phyloP scores from a whole-genome alignment of 768 basidiomycete genomes.

The Gyrodon lividus region DNA sequence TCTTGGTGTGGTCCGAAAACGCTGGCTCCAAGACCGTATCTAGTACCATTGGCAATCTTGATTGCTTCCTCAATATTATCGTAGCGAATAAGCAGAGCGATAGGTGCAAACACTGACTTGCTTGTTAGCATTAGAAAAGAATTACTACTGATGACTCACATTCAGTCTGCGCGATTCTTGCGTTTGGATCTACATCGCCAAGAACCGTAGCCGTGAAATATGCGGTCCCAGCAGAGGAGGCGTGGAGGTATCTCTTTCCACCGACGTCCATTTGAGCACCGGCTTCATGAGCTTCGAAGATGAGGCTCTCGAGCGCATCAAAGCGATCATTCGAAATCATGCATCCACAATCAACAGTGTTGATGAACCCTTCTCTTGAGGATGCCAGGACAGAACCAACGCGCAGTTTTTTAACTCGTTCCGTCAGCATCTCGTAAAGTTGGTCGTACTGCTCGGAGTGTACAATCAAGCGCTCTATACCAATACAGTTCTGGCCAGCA shows the following conservation, averaged over 20 bases:
- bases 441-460: slow-evolving; percentile 75
- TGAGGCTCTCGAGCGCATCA: slow-evolving; percentile 61
- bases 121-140: slow-evolving; percentile 11
- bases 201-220: slow-evolving; percentile 90
- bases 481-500: slow-evolving; percentile 95
- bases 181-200: slow-evolving; percentile 66
- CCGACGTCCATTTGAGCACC: slow-evolving; percentile 68
- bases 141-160: slow-evolving; percentile 37
- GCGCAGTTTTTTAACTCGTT: slow-evolving; percentile 70
- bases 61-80: slow-evolving; percentile 83
- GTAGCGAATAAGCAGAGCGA: slow-evolving; percentile 85
- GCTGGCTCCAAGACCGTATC: slow-evolving; percentile 89
- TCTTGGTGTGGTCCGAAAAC: slow-evolving; percentile 89
- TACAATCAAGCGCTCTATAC: slow-evolving; percentile 90
- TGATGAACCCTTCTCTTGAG: slow-evolving; percentile 64
- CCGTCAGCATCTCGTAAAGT: slow-evolving; percentile 61
- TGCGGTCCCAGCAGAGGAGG: slow-evolving; percentile 65
- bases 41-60: slow-evolving; percentile 82
- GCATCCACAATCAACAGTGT: slow-evolving; percentile 79
- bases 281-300: slow-evolving; percentile 61
- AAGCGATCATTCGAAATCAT: slow-evolving; percentile 83
- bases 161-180: slow-evolving; percentile 81
- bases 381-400: slow-evolving; percentile 71
- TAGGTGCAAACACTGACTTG: slow-evolving; percentile 81
- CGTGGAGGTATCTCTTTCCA: slow-evolving; percentile 64